Evolutionary conservation across 2,329 filamentous ascomycete species (phyloP).

Genomic region (Penicillium sclerotiorum): DNA sequence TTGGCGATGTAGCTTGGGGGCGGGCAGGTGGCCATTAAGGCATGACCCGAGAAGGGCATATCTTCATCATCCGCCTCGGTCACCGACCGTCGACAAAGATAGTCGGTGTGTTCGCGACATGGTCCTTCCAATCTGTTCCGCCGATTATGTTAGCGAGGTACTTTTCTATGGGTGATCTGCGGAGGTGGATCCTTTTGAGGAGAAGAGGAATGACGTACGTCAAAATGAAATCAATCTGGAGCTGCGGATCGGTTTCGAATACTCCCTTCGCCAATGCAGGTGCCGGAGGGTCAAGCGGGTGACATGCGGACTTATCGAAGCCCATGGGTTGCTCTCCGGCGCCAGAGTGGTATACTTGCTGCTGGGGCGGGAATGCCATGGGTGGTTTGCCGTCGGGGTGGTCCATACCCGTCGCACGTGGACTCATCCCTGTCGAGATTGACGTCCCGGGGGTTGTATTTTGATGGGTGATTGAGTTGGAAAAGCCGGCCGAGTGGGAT

Average conservation of each 20-base stretch:
- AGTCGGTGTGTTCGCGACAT: conserved; percentile 63
- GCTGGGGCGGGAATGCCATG: conserved; percentile 27
- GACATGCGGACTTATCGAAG: conserved; percentile 27
- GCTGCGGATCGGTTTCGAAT: conserved; percentile 50
- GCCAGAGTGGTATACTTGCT: conserved; percentile 24
- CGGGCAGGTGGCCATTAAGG: conserved; percentile 89
- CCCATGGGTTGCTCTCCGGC: conserved; percentile 27
- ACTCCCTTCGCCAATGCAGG: conserved; percentile 38
- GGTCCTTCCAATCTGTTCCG: conserved; percentile 62
- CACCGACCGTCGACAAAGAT: conserved; percentile 78
- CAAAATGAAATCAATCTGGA: conserved; percentile 52
- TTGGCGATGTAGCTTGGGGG: conserved; percentile 65
- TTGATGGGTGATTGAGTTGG: conserved; percentile 26
- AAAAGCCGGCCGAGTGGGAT: conserved; percentile 32
- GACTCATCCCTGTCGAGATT: conserved; percentile 35
- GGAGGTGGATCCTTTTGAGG: background rate
- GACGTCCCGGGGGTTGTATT: conserved; percentile 40
- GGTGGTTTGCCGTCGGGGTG: conserved; percentile 32
- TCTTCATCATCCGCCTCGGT: conserved; percentile 63
- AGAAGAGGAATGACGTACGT: conserved; percentile 37
- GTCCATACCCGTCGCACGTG: conserved; percentile 30
- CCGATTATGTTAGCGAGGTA: background rate
- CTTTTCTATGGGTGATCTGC: background rate
- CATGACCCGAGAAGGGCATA: conserved; percentile 74
- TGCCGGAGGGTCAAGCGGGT: conserved; percentile 21